Evolutionary conservation across 2,329 filamentous ascomycete species (phyloP), one percentile per base, ranked within the genome.

Genomic region (Lecanicillium sp.): DNA sequence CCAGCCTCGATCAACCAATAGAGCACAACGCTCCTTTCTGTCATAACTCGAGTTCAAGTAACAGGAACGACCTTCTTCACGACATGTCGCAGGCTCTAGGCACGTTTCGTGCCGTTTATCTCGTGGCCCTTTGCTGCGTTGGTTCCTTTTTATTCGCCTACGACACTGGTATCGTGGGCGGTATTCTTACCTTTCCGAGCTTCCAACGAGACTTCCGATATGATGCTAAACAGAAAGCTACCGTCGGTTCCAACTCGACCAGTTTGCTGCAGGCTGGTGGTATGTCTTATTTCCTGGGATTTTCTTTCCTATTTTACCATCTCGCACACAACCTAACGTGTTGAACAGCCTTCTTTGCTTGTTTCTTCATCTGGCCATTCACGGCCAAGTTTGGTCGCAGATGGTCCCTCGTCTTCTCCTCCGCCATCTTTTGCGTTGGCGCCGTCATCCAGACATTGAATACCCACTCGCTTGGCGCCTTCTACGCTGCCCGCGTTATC

Each of bases 381-480:
- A 39, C 40, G 5, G 22, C 30, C 14, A 15, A 32, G 12, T 33
- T 33, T 7, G 40, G 40, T 5, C 35, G 40, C 25, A 29, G 33
- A 13, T 27, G 29, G 14, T 14, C 39, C n/a, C 17, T 41, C 17
- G 13, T 36, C 5, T n/a, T 62, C 7, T 54, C 54, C 35, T 57
- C 54, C 37, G 43, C 56, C 9, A 52, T 65, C n/a, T 60, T 65
- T 40, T 57, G 52, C 40, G 44, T 61, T 31, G 59, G 60, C 4
- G 57, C 55, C 5, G 46, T 54, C 10, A 48, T 63, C 10, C 61
- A 68, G 44, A 61, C 61, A 6, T 58, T 63, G 37, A 61, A 65
- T 27, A 62, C 58, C 3, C 17, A 25, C 8, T 17, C 18, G 3
- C 49, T 60, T 7, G 42, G 47, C 1, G 54, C 54, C n/a, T 59